These are phyloP conservation scores for Leccinum disarticulatum DNA, from an alignment of 768 basidiomycete genomes.

Conservation along the genomic window DNA sequence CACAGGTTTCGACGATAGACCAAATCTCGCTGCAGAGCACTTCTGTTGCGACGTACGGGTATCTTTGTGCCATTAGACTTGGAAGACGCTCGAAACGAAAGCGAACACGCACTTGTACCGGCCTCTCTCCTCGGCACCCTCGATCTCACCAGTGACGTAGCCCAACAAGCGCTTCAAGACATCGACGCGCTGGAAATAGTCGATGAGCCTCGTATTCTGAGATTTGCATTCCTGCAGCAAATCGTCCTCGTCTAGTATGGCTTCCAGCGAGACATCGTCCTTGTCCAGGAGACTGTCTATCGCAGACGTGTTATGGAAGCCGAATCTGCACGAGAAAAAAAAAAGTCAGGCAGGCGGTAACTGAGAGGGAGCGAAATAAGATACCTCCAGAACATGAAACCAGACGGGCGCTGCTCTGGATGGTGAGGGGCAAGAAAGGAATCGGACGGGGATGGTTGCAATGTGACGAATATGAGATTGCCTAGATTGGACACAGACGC, in stretches of 20 bases:
- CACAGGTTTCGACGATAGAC: slow-evolving; percentile 89
- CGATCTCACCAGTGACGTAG: slow-evolving; percentile 86
- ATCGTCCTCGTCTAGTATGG: slow-evolving; percentile 91
- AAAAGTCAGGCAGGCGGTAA: neutral
- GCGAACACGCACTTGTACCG: slow-evolving; percentile 70
- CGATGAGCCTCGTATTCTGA: slow-evolving; percentile 86
- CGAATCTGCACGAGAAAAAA: slow-evolving; percentile 58
- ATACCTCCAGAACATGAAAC: slow-evolving; percentile 52
- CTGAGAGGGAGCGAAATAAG: slow-evolving; percentile 1
- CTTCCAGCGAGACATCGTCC: slow-evolving; percentile 86
- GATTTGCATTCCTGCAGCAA: slow-evolving; percentile 93
- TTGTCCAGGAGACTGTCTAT: slow-evolving; percentile 91
- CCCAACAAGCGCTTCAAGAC: slow-evolving; percentile 77
- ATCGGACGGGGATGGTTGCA: slow-evolving; percentile 19
- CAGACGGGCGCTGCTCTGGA: slow-evolving; percentile 20
- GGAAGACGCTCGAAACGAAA: neutral
- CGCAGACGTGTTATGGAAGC: slow-evolving; percentile 83
- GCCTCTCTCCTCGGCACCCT: slow-evolving; percentile 75
- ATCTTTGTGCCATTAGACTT: slow-evolving; percentile 47
- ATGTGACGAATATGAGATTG: slow-evolving; percentile 16
- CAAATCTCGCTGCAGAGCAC: slow-evolving; percentile 95
- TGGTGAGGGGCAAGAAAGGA: slow-evolving; percentile 7
- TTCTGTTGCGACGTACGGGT: slow-evolving; percentile 90
- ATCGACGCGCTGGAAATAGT: slow-evolving; percentile 82
- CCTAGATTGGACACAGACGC: slow-evolving; percentile 26